phyloP scores from a whole-genome alignment of 768 basidiomycete species.

The Fistulinella prunicolor region DNA sequence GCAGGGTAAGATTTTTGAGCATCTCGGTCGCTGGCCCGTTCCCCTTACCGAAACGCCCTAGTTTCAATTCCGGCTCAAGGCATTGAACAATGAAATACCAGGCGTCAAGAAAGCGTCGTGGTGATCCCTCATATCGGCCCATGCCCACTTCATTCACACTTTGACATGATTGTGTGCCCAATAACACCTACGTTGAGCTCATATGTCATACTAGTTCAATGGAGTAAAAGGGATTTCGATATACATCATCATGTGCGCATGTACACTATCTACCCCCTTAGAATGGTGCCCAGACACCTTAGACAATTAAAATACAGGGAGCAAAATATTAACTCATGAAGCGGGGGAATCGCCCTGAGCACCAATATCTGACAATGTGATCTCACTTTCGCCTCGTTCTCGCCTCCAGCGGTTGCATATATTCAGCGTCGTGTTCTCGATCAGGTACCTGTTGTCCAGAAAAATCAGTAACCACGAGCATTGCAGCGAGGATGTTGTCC shows the following conservation, averaged over 20 bases:
- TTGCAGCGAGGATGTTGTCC: not conserved
- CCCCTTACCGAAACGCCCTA: conserved; percentile 30
- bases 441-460: conserved; percentile 60
- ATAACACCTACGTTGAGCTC: too few relatives aligned
- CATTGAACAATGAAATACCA: conserved; percentile 74
- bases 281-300: conserved; percentile 2
- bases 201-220: too few relatives aligned
- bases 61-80: conserved; percentile 91
- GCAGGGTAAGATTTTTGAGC: conserved; percentile 52
- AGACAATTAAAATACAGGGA: conserved; percentile 9
- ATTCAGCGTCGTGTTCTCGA: conserved; percentile 66
- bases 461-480: not conserved
- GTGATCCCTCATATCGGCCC: conserved; percentile 38
- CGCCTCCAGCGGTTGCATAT: conserved; percentile 87
- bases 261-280: conserved; percentile 12
- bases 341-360: conserved; percentile 32
- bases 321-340: conserved; percentile 11
- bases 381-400: conserved; percentile 74
- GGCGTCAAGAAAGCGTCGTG: conserved; percentile 93
- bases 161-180: too few relatives aligned
- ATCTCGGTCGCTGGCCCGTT: not conserved
- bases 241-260: too few relatives aligned
- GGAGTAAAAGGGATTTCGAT: too few relatives aligned
- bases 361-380: conserved; percentile 55
- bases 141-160: too few relatives aligned